Evolutionary conservation across 495 filamentous ascomycete genomes (phyloP), one percentile per base, ranked within the genome.

Genomic region (Daldinia childiae): DNA sequence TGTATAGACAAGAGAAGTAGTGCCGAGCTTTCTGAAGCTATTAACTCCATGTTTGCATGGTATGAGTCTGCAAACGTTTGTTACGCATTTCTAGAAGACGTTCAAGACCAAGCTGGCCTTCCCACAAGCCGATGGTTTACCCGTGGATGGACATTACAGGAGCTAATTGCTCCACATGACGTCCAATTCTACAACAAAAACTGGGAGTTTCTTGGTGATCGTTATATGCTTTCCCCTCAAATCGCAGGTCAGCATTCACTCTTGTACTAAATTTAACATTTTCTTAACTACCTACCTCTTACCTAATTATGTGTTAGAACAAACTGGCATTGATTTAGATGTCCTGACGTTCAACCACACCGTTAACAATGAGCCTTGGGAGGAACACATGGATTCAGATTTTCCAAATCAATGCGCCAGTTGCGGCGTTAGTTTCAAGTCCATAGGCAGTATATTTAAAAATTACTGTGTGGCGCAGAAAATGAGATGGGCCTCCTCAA

Each of bases 71-170:
- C 79, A 0, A 8, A 0, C 0, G 45, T 76, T 8, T 83, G 81
- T 57, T 81, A 80, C 50, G 80, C 66, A 0, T 80, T 9, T 81
- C 8, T 50, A 50, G 43, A 50, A 50, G 43, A 50, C 6, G 7
- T 11, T n/a, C 43, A 26, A 12, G 17, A 77, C 64, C 72, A 81
- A 2, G 52, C 56, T 29, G 80, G 80, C 58, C 73, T 83, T 9
- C 36, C 51, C 0, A n/a, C 12, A n/a, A 75, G 71, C 54, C 56
- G 72, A 1, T 84, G 82, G 80, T 79, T 81, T 29, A 79, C 62
- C 5, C 61, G 82, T 6, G 81, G 81, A 0, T 84, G 82, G 82
- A 82, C 81, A 6, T 65, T 83, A 6, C 80, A 83, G 19, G 82
- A 80, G 55, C 71, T 82, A 14, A 57, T 77, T 36, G 77, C 77